phyloP scores from a whole-genome alignment of 805 yeast species.

The Metschnikowia matae region DNA sequence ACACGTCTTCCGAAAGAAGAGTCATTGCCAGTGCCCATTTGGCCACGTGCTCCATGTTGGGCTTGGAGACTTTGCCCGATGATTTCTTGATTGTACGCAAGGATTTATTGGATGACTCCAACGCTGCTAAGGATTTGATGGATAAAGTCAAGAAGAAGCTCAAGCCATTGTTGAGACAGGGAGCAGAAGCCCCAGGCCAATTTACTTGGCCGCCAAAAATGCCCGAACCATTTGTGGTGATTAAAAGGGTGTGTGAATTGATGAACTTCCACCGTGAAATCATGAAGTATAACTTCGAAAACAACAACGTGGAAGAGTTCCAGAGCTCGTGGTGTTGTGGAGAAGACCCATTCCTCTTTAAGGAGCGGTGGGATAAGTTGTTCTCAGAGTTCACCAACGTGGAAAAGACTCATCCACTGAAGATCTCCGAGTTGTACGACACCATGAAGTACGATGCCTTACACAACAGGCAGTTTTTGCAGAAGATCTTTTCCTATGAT shows the following conservation, averaged over 20 bases:
- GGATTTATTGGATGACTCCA: conserved; percentile 90
- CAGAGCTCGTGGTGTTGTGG: conserved; percentile 94
- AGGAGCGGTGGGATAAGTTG: conserved; percentile 95
- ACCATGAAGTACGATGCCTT: conserved; percentile 98
- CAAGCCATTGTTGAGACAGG: conserved; percentile 90
- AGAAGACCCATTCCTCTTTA: conserved; percentile 85
- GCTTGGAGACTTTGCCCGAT: conserved; percentile 61
- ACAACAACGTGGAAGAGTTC: conserved; percentile 60
- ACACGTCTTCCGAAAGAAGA: conserved; percentile 90
- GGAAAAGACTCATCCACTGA: conserved; percentile 96
- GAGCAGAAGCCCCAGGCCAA: conserved; percentile 94
- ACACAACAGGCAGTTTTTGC: conserved; percentile 87
- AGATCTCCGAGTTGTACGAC: conserved; percentile 93
- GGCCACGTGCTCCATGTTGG: conserved; percentile 74
- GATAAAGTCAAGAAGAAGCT: conserved; percentile 95
- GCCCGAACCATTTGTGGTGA: conserved; percentile 95
- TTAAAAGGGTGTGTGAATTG: conserved; percentile 88
- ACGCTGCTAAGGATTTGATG: conserved; percentile 97
- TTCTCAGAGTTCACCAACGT: conserved; percentile 88
- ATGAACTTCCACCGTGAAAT: conserved; percentile 88
- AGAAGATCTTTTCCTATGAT: conserved; percentile 70
- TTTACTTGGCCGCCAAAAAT: conserved; percentile 98
- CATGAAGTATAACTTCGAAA: conserved; percentile 73
- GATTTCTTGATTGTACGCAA: conserved; percentile 79
- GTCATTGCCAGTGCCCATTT: conserved; percentile 89